These are phyloP conservation scores for Podospora comata DNA, from an alignment of 495 filamentous ascomycete species.

Conservation along the genomic window DNA sequence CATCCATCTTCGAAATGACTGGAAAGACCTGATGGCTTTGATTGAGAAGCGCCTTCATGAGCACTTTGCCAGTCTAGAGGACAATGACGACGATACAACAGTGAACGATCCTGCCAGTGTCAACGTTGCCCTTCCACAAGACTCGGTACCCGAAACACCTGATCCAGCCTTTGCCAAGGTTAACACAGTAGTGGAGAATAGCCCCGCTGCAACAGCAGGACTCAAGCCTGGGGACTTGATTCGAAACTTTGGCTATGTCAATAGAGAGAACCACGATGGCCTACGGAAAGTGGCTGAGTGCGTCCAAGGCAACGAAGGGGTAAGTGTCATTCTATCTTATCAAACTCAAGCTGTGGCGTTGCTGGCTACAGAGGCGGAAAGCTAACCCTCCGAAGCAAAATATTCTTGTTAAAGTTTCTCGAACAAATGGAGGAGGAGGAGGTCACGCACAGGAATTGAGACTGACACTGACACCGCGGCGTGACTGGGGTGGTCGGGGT, in stretches of 20 bases:
- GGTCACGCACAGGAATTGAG: conserved; percentile 55
- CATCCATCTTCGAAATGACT: conserved; percentile 86
- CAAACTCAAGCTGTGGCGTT: background rate
- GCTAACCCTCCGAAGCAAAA: conserved; percentile 51
- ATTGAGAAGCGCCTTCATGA: conserved; percentile 82
- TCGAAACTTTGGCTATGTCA: conserved; percentile 76
- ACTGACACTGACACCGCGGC: conserved; percentile 67
- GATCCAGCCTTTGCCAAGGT: conserved; percentile 85
- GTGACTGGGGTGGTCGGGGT: conserved; percentile 85
- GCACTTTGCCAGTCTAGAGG: conserved; percentile 60
- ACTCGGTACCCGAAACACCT: conserved; percentile 40
- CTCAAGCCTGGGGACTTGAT: conserved; percentile 80
- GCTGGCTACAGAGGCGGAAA: conserved; percentile 4
- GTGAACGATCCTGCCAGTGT: background rate
- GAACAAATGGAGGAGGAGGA: conserved; percentile 42
- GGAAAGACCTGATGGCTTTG: conserved; percentile 77
- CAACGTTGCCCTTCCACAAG: conserved; percentile 27
- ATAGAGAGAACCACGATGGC: conserved; percentile 78
- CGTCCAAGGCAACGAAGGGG: conserved; percentile 85
- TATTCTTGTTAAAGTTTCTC: conserved; percentile 65
- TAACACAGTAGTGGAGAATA: conserved; percentile 72
- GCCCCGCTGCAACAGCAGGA: conserved; percentile 82
- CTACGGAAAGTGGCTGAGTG: conserved; percentile 79
- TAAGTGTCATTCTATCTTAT: conserved; percentile 47
- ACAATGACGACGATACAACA: conserved; percentile 23